Base-by-base conservation (phyloP, 345 rosid species). In the Lenwebbia sp. region DNA sequence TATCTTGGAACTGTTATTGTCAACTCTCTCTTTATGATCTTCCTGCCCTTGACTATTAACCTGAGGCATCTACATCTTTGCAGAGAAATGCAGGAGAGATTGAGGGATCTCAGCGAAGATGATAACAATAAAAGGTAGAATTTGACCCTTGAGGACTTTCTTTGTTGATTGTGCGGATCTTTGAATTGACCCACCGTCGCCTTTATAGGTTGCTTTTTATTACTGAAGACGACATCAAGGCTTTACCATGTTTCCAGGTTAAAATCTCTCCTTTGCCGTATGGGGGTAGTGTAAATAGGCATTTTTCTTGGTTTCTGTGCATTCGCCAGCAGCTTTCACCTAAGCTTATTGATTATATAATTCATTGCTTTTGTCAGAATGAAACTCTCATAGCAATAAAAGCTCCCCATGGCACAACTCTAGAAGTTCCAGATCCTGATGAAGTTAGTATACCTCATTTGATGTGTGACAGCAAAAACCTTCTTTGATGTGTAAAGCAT, bases 341-440 rank as follows among this genome's bases (percentile, higher is more conserved):
- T 82, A 15, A 82, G 60, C 74, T 83, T 37, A 37, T 41, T 53
- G 84, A 83, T 53, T 85, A 19, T 58, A 78, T 85, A 82, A 56
- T 84, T 57, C 84, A 13, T 87, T 88, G 83, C 82, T 85, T 88
- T 37, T 37, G 49, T 84, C 90, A 97, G 99, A 96, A 96, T 88
- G 98, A 97, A 92, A 97, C 99, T 82, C 86, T 97, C 82, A 94
- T 97, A 88, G 99, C 99, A 53, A 95, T 96, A 54, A 96, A 96
- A 90, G 99, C 99, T 90, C 99, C 99, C n/a, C 99, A 97, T 88
- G 99, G 98, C 82, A 97, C 99, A 84, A 97, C 98, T 85, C 92
- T 97, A 53, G 99, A 97, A 91, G 99, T 97, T 87, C 99, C 99
- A 55, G 99, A 95, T 92, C 99, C 99, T 83, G 99, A 96, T 89